A percentile compares a stretch with the other conserved stretches of the same genome.
Evolutionary conservation across 2,329 filamentous ascomycete species (phyloP).

Genomic region (Exophiala spinifera): DNA sequence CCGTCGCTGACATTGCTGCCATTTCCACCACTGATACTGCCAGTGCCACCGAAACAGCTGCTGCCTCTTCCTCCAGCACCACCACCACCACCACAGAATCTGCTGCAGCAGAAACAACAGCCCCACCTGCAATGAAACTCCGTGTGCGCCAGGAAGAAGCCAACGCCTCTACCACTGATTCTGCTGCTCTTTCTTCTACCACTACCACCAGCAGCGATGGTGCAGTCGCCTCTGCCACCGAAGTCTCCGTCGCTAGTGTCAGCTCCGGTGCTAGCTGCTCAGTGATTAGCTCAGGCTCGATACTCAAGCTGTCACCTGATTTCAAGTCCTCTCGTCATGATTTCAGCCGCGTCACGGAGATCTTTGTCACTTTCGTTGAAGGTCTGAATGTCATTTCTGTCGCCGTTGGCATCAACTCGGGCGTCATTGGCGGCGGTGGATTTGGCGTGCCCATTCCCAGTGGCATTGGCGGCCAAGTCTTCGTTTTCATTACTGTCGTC

Average conservation of each 20-base stretch:
- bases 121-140: background rate
- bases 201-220: slow-evolving; percentile 4
- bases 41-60: background rate
- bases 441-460: slow-evolving; percentile 20
- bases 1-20: slow-evolving; percentile 3
- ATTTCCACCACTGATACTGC: background rate
- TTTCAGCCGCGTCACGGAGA: slow-evolving; percentile 8
- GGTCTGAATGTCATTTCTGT: slow-evolving; percentile 26
- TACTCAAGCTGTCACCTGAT: slow-evolving; percentile 23
- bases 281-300: slow-evolving; percentile 15
- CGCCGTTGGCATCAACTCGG: slow-evolving; percentile 3
- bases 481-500: slow-evolving; percentile 26
- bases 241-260: background rate
- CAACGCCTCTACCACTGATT: background rate
- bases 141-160: background rate
- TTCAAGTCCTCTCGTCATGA: slow-evolving; percentile 18
- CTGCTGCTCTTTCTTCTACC: background rate
- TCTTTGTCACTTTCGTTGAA: slow-evolving; percentile 27
- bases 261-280: slow-evolving; percentile 8
- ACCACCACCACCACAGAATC: background rate
- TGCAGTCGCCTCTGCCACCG: background rate
- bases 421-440: slow-evolving; percentile 2
- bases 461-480: slow-evolving; percentile 24
- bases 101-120: background rate
- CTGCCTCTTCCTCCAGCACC: background rate